phyloP scores from a whole-genome alignment of 176 grass and related monocot species.

The Musa beccarii region DNA sequence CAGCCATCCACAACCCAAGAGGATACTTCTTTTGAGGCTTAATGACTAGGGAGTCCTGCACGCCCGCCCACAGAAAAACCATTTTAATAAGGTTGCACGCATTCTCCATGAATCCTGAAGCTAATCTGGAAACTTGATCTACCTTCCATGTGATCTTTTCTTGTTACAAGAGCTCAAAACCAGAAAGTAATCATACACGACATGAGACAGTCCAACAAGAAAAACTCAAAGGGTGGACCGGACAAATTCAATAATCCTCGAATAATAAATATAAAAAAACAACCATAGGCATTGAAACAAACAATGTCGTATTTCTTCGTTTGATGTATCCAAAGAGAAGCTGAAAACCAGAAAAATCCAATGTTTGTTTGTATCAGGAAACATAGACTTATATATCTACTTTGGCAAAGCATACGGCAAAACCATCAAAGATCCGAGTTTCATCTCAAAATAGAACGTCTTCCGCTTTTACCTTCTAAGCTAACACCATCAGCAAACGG shows the following conservation, averaged over 20 bases:
- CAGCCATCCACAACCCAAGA: conserved; percentile 46
- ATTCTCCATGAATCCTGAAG: too few relatives aligned
- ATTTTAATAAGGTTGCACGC: too few relatives aligned
- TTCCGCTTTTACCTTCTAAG: background rate
- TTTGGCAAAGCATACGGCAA: background rate
- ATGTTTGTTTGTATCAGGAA: background rate
- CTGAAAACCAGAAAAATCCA: background rate
- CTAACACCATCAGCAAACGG: too few relatives aligned
- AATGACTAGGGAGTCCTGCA: conserved; percentile 34
- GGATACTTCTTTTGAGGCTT: conserved; percentile 64
- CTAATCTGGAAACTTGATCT: too few relatives aligned
- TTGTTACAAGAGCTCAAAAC: too few relatives aligned
- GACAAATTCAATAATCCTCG: background rate
- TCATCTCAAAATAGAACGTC: background rate
- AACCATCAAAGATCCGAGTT: background rate
- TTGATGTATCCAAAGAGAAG: too few relatives aligned
- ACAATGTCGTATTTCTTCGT: background rate
- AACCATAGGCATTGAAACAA: background rate
- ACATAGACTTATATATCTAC: background rate
- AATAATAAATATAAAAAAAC: too few relatives aligned
- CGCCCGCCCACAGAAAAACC: too few relatives aligned
- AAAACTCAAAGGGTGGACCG: background rate
- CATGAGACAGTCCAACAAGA: too few relatives aligned
- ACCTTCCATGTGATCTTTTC: too few relatives aligned
- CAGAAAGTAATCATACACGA: background rate